phyloP scores from a whole-genome alignment of 257 asterid genomes.

The Solanum tarapatanum region DNA sequence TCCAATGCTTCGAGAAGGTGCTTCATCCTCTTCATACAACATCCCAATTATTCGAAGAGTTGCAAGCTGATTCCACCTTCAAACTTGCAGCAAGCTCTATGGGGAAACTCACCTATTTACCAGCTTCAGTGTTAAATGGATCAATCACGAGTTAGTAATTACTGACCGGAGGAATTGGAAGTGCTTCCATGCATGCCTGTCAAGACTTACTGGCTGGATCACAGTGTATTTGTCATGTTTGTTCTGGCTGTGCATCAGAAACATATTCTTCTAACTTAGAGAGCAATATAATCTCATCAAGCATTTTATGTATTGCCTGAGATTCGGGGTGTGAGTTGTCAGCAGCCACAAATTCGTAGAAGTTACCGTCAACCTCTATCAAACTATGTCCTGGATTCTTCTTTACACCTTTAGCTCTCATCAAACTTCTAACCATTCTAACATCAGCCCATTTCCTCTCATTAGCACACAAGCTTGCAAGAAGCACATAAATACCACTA shows the following conservation, averaged over 20 bases:
- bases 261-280: slow-evolving; percentile 23
- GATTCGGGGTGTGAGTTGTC: slow-evolving; percentile 45
- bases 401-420: slow-evolving; percentile 60
- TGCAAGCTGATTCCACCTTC: background rate
- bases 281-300: slow-evolving; percentile 24
- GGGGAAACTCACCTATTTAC: background rate
- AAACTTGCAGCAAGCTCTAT: background rate
- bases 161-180: background rate
- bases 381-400: slow-evolving; percentile 65
- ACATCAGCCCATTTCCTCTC: slow-evolving; percentile 62
- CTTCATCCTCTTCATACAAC: background rate
- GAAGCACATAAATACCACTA: slow-evolving; percentile 61
- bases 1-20: background rate
- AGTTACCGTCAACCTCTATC: slow-evolving; percentile 54
- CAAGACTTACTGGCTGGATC: background rate
- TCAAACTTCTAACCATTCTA: slow-evolving; percentile 48
- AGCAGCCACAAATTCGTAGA: slow-evolving; percentile 59
- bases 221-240: background rate
- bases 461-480: slow-evolving; percentile 59
- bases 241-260: slow-evolving; percentile 6
- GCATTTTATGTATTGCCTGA: slow-evolving; percentile 31
- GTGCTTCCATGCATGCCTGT: background rate
- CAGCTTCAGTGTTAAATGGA: background rate
- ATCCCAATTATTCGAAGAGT: background rate
- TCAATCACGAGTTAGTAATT: background rate